Percentiles rank a stretch among this genome's conserved stretches.
Conservation (phyloP, 164 flowering plant species). For the Paratinospora sagittata region DNA sequence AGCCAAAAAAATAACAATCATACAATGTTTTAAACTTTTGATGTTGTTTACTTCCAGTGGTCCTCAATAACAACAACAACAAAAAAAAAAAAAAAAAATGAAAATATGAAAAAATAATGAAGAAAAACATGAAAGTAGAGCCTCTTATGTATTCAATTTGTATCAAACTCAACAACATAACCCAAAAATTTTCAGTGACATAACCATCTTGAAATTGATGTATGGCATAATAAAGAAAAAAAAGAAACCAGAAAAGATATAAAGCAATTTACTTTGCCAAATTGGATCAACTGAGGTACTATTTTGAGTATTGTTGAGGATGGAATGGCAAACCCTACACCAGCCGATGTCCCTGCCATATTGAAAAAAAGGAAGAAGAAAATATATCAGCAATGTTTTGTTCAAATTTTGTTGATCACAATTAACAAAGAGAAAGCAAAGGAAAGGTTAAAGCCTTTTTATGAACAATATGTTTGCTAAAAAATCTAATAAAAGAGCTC, state of each 20-base stretch:
- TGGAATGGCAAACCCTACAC: constrained; percentile 97
- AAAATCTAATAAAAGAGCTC: neutral
- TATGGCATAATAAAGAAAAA: neutral
- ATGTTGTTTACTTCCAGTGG: neutral
- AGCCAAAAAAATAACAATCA: neutral
- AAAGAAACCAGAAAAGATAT: neutral
- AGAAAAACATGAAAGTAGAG: neutral
- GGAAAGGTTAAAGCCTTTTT: neutral
- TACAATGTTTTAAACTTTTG: neutral
- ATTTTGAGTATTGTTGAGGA: constrained; percentile 74
- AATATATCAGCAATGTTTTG: neutral
- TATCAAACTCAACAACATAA: neutral
- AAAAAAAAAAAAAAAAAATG: neutral
- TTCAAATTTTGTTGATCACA: neutral
- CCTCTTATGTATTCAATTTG: neutral
- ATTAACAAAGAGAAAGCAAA: neutral
- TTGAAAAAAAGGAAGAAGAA: neutral
- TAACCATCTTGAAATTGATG: neutral
- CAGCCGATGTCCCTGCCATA: constrained; percentile 80
- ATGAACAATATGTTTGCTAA: neutral
- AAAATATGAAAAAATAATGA: neutral
- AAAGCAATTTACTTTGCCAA: constrained; percentile 54
- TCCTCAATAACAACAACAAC: neutral
- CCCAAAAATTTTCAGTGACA: neutral
- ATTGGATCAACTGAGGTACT: constrained; percentile 84